Conservation (phyloP, 73 alveolate genomes). For the Durusdinium trenchii region DNA sequence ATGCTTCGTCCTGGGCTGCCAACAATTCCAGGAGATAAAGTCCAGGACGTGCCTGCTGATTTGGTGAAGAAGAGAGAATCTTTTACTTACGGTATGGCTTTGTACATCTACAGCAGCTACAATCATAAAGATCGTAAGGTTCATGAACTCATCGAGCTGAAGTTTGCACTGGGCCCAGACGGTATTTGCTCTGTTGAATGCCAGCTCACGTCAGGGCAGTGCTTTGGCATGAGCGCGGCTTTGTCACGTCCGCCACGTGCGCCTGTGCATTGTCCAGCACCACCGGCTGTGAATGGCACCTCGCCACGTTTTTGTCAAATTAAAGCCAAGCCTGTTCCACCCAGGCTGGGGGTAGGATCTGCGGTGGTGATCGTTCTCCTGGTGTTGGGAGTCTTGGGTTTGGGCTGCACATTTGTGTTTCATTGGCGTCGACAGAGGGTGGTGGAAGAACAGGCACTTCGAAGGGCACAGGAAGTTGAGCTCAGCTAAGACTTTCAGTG, state of each 20-base stretch:
- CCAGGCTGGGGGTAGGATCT: neutral
- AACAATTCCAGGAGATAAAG: neutral
- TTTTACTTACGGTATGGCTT: neutral
- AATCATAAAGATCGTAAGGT: neutral
- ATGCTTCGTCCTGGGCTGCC: neutral
- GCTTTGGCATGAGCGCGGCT: neutral
- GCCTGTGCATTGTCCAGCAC: neutral
- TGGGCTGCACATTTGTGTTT: no score
- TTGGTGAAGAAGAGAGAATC: neutral
- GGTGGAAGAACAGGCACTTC: neutral
- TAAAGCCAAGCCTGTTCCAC: neutral
- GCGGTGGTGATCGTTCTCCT: neutral
- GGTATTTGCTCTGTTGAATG: neutral
- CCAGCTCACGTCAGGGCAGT: neutral
- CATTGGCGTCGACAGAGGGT: neutral
- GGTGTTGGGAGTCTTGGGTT: neutral
- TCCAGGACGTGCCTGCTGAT: neutral
- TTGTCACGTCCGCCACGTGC: neutral
- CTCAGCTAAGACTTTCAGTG: neutral
- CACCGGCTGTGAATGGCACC: neutral
- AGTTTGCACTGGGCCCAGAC: neutral
- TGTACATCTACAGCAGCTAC: conserved; percentile 7
- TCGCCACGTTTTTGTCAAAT: neutral
- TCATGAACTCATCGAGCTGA: neutral
- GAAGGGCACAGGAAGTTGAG: neutral